Conservation (phyloP, 164 flowering plant species). For the Chimonanthus salicifolius region DNA sequence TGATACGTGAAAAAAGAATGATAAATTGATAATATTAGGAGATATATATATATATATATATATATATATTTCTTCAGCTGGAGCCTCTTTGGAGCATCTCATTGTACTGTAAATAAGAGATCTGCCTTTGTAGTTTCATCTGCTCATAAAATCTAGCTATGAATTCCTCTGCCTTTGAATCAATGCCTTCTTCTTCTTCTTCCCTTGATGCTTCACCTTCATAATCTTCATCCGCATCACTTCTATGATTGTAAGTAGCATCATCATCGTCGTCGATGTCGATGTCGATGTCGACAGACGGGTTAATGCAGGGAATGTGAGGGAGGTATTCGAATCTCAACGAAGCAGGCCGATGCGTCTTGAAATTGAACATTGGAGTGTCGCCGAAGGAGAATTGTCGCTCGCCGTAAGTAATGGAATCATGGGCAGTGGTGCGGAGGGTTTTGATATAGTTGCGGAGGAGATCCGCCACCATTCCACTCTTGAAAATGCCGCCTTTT, state of each 20-base stretch:
- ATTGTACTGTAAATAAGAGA: conserved; percentile 39
- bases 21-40: too few relatives aligned
- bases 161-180: conserved; percentile 60
- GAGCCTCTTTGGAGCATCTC: conserved; percentile 24
- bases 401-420: conserved; percentile 40
- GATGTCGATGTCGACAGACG: conserved; percentile 42
- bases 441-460: conserved; percentile 41
- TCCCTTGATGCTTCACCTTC: conserved; percentile 7
- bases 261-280: not conserved
- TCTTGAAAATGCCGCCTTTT: conserved; percentile 57
- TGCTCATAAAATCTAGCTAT: conserved; percentile 61
- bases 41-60: too few relatives aligned
- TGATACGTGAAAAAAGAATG: not conserved
- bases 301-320: conserved; percentile 48
- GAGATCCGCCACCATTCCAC: conserved; percentile 38
- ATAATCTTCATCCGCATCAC: conserved; percentile 18
- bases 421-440: conserved; percentile 20
- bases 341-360: conserved; percentile 52
- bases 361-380: conserved; percentile 59
- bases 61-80: not conserved
- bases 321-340: conserved; percentile 48
- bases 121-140: conserved; percentile 61
- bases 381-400: conserved; percentile 73
- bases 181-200: conserved; percentile 49
- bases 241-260: not conserved